phyloP scores from a whole-genome alignment of 257 asterid genomes.

The Solanum appendiculatum region DNA sequence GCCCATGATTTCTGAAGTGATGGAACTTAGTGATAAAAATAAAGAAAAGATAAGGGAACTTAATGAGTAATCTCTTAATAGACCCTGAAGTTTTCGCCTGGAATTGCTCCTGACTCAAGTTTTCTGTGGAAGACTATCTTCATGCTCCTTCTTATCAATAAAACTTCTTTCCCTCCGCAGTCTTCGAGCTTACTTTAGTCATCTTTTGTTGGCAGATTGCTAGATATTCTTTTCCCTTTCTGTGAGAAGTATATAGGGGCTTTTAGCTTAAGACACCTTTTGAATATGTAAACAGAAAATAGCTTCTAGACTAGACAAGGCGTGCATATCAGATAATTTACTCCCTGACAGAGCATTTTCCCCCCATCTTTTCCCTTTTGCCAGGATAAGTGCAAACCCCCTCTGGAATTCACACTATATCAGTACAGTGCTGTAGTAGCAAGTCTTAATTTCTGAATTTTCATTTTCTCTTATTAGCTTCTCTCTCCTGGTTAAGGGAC shows the following conservation, averaged over 20 bases:
- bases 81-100: not conserved
- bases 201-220: not conserved
- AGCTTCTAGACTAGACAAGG: not conserved
- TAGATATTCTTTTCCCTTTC: not conserved
- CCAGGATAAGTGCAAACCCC: not conserved
- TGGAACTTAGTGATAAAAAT: not conserved
- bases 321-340: not conserved
- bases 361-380: not conserved
- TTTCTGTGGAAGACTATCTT: not conserved
- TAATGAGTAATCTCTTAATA: not conserved
- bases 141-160: not conserved
- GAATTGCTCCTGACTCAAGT: not conserved
- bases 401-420: not conserved
- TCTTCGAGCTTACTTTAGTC: not conserved
- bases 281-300: not conserved
- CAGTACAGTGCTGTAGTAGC: not conserved
- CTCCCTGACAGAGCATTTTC: not conserved
- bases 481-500: not conserved
- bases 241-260: not conserved
- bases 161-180: not conserved
- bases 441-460: not conserved
- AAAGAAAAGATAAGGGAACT: not conserved
- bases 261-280: not conserved
- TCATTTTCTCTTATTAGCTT: not conserved
- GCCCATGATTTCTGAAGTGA: not conserved